Evolutionary conservation across 2,329 filamentous ascomycete species (phyloP).

Genomic region (Sporothrix luriei): DNA sequence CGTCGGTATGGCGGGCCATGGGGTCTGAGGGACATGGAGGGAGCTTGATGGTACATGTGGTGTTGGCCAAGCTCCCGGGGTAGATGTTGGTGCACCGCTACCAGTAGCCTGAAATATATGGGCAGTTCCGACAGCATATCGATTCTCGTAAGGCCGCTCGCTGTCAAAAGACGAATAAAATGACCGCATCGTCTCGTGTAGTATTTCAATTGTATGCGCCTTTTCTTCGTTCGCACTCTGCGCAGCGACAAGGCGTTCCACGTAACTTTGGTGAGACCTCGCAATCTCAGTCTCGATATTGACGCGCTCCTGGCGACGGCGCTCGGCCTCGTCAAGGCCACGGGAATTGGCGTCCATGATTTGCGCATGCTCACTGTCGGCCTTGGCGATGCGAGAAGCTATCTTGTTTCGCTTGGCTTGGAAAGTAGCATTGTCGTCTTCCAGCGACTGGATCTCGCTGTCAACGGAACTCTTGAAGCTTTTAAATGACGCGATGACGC

Average conservation of each 20-base stretch:
- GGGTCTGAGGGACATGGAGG: constrained; percentile 12
- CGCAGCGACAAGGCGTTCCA: constrained; percentile 46
- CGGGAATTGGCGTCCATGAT: constrained; percentile 69
- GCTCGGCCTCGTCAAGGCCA: constrained; percentile 65
- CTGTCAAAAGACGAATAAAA: constrained; percentile 50
- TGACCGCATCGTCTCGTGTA: constrained; percentile 45
- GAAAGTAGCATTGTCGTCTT: constrained; percentile 64
- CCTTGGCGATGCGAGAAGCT: constrained; percentile 68
- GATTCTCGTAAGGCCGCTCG: constrained; percentile 47
- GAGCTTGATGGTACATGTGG: constrained; percentile 26
- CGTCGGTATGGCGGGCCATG: constrained; percentile 20
- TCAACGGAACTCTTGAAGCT: constrained; percentile 64
- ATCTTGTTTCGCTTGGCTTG: constrained; percentile 74
- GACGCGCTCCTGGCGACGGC: constrained; percentile 55
- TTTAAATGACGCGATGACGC: constrained; percentile 57
- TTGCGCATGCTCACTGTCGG: constrained; percentile 71
- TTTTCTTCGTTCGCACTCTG: constrained; percentile 46
- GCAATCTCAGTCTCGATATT: constrained; percentile 52
- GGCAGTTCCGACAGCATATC: constrained; percentile 30
- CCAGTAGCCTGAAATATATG: constrained; percentile 14
- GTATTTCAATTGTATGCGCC: constrained; percentile 46
- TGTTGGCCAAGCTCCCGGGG: constrained; percentile 30
- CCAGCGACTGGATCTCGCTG: constrained; percentile 62
- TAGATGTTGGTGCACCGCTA: background rate
- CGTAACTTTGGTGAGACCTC: constrained; percentile 50